These are phyloP conservation scores for Boletales sp. DNA, from an alignment of 768 basidiomycete genomes.

Conservation along the genomic window DNA sequence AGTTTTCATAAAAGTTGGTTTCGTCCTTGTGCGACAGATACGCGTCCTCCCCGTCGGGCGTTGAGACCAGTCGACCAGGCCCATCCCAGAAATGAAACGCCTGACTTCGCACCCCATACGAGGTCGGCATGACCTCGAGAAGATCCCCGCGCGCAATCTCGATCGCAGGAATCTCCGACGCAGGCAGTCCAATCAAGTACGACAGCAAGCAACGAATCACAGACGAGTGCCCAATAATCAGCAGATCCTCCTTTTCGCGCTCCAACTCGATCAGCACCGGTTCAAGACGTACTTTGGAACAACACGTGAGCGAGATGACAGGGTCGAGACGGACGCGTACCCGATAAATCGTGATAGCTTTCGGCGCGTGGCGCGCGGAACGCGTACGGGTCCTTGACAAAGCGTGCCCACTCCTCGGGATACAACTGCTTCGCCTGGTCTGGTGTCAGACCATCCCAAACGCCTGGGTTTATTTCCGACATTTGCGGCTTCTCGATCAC, in stretches of 20 bases:
- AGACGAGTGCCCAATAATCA: conserved; percentile 96
- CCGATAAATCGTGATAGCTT: conserved; percentile 93
- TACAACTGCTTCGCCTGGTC: conserved; percentile 88
- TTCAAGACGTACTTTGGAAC: conserved; percentile 79
- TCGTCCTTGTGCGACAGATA: conserved; percentile 48
- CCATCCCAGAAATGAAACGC: conserved; percentile 94
- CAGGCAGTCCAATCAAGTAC: conserved; percentile 89
- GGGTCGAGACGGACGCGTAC: conserved; percentile 36
- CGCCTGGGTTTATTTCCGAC: conserved; percentile 96
- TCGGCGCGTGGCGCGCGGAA: conserved; percentile 92
- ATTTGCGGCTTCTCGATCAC: conserved; percentile 96
- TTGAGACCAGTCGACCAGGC: conserved; percentile 57
- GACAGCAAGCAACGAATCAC: conserved; percentile 95
- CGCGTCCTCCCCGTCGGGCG: conserved; percentile 29
- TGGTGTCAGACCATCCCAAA: conserved; percentile 94
- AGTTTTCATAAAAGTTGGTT: conserved; percentile 87
- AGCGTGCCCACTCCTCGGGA: conserved; percentile 91
- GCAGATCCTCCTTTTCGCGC: conserved; percentile 87
- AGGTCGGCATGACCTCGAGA: conserved; percentile 87
- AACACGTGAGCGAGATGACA: background rate
- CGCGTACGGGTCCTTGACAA: conserved; percentile 88
- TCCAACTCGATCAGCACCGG: conserved; percentile 91
- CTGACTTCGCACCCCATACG: conserved; percentile 85
- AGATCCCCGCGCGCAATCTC: conserved; percentile 96
- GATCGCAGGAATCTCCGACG: conserved; percentile 95